Evolutionary conservation across 805 yeast genomes (phyloP), one percentile per base, ranked within the genome.

Genomic region (Kluyveromyces siamensis): DNA sequence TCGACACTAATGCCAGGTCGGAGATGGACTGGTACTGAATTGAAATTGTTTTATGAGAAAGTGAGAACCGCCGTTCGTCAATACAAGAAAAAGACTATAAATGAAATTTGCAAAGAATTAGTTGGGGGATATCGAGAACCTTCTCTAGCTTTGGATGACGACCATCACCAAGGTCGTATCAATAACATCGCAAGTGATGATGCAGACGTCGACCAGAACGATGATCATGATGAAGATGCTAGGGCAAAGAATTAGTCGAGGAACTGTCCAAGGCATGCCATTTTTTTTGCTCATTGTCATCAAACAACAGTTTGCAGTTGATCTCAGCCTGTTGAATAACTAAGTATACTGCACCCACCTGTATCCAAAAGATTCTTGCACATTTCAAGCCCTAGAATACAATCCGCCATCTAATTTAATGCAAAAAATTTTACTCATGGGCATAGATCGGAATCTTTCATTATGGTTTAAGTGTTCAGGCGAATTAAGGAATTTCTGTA

Each of bases 21-120:
- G 16, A 57, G 58, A 17, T 83, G 87, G 87, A 69, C 74, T 2
- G 81, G 83, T 1, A 58, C 73, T 1, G 93, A 86, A 63, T 73
- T 84, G 52, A 73, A 74, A 51, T 70, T 73, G 14, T 80, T 81
- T 41, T 84, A 80, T 58, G 86, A 80, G 48, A 76, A 74, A 51
- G 72, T 83, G 77, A 75, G 76, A 55, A 55, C 72, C 8, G 67
- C 74, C 6, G 66, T 81, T 11, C 72, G 77, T 47, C 83, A 79
- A 48, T 65, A 62, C 55, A 72, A 71, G 49, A 68, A 68, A 46
- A 74, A 72, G 52, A 53, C 66, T 16, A 59, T 66, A 9, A 59
- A 56, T 47, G 72, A 70, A 36, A 65, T 68, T 19, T 62, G 69
- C 37, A 64, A 62, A 35, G 63, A 58, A 49, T 48, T 64, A 17